Base-by-base conservation (phyloP, 2,329 filamentous ascomycete species). In the Cucurbitaria berberidis region DNA sequence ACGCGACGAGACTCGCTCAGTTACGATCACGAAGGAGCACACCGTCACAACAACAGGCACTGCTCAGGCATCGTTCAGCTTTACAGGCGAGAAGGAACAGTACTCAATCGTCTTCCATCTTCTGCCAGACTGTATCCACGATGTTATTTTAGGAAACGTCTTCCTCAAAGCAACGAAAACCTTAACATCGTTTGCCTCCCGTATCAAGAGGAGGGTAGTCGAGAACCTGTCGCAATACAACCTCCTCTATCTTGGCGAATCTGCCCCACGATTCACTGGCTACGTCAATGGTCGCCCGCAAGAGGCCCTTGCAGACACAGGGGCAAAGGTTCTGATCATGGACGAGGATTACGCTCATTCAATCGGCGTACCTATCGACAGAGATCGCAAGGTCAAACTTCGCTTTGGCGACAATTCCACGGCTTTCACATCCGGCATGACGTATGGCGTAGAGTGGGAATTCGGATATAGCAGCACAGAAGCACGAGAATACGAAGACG, bases 371-470 rank as follows among this genome's bases (percentile, higher is more conserved):
- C 44, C 46, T 2, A 54, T 60, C 10, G 22, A 42, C 9, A 9
- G 26, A 6, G 15, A 21, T 3, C 15, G 45, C 6, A 19, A 39
- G 2, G 41, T 16, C 7, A 41, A 21, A 27, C 45, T 60, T 3
- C 30, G 21, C 5, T 64, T 62, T 26, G 60, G 56, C 7, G 60
- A 64, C 27, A 40, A 36, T 3, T 45, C 60, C 8, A 56, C 47
- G 1, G 45, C 55, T 1, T 34, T 29, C 11, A 62, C 51, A 19
- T 62, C 51, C 3, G 60, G 60, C 1, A 64, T 60, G 39, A 30
- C 48, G 7, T 45, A 53, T 13, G 44, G 44, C 8, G 59, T 62
- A 5, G 15, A 35, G 2, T 64, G 58, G 60, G 24, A 51, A 19
- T 64, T 62, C 34, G 58, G 60, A 6, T 40, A 8, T 11, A 42